Conservation (phyloP, 768 basidiomycete species). For the Rhodotorula graminis region DNA sequence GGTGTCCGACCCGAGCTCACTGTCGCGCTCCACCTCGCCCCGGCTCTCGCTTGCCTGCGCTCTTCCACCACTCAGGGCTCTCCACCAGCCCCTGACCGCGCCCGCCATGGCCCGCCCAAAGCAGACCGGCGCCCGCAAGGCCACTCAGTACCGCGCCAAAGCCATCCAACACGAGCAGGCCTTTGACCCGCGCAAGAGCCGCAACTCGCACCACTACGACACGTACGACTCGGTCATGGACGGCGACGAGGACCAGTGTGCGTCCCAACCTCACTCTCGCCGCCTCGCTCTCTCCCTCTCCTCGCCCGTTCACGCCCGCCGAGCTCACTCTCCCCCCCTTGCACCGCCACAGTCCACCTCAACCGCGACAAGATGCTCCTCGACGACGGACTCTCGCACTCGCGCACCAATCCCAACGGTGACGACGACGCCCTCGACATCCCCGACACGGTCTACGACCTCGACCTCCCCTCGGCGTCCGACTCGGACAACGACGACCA, state of each 20-base stretch:
- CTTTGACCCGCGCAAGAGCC: constrained; percentile 6
- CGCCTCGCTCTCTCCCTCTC: too few relatives aligned
- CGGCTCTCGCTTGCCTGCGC: background rate
- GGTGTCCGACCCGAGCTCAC: background rate
- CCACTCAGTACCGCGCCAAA: constrained; percentile 23
- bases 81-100: background rate
- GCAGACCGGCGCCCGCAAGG: constrained; percentile 22
- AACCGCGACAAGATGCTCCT: constrained; percentile 37
- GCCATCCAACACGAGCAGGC: background rate
- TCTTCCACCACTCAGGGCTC: background rate
- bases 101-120: constrained; percentile 8
- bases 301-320: background rate
- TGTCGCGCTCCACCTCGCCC: too few relatives aligned
- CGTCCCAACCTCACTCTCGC: background rate
- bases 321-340: background rate
- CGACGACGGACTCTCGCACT: constrained; percentile 2
- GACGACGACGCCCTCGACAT: constrained; percentile 27
- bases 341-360: constrained; percentile 21
- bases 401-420: background rate
- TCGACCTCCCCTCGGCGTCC: constrained; percentile 10
- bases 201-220: background rate
- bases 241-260: constrained; percentile 36
- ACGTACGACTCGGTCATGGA: constrained; percentile 22
- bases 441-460: constrained; percentile 36
- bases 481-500: constrained; percentile 8